Evolutionary conservation across 768 basidiomycete genomes (phyloP), one percentile per base, ranked within the genome.

Genomic region (Auriculariales sp.): DNA sequence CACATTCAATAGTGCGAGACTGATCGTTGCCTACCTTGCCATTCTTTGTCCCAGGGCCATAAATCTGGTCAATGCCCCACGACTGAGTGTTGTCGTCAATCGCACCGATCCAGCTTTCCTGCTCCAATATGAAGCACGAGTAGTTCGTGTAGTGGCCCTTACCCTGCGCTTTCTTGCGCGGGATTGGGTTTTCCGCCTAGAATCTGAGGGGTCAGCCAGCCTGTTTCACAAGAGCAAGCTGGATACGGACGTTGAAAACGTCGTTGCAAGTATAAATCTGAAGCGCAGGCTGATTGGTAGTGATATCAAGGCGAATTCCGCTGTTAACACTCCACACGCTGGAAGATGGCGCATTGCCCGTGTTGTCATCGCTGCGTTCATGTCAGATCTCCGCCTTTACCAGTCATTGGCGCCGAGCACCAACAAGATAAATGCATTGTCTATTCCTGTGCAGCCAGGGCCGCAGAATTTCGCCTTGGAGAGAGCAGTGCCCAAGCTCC

Each of bases 11-110:
- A n/a, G n/a, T n/a, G n/a, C n/a, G n/a, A n/a, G n/a, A n/a, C n/a
- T n/a, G n/a, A n/a, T n/a, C n/a, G n/a, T n/a, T n/a, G n/a, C n/a
- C n/a, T n/a, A n/a, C n/a, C n/a, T n/a, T n/a, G n/a, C n/a, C n/a
- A n/a, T n/a, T n/a, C n/a, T n/a, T n/a, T n/a, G n/a, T n/a, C 9
- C 49, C 42, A 15, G 49, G 46, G 22, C 31, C 15, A 27, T 29
- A 72, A 39, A 77, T 74, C 54, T 75, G 72, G 57, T 77, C 68
- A 2, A 74, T 64, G n/a, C 62, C 61, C 72, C 72, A 78, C 57
- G 76, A 69, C 0, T 75, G 75, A 3, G 69, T 73, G 53, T 78
- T 74, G n/a, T n/a, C n/a, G n/a, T n/a, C n/a, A 48, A 77, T 74
- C 10, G 74, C 75, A 56, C 71, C 75, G 39, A 77, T 63, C 53